phyloP scores from a whole-genome alignment of 2,329 filamentous ascomycete genomes.

The Endothia cerciana region DNA sequence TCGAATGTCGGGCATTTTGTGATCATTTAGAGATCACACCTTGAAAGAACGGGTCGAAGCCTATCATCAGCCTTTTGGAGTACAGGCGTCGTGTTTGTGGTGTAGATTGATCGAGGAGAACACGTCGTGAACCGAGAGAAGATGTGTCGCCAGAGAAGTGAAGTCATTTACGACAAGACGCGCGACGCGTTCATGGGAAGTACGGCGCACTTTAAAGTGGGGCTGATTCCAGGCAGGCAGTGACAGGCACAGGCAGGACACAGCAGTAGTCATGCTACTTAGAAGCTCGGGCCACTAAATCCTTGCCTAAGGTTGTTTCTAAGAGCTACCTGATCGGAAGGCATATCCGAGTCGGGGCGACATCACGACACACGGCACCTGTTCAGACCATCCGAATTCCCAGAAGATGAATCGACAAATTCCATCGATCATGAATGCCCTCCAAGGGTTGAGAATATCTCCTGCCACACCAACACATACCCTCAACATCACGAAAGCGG shows the following conservation, averaged over 20 bases:
- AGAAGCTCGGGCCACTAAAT: slow-evolving; percentile 3
- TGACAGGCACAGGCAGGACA: neutral
- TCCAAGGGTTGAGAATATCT: slow-evolving; percentile 54
- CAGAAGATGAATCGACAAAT: slow-evolving; percentile 50
- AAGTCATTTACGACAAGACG: slow-evolving; percentile 1
- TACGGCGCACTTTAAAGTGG: slow-evolving; percentile 13
- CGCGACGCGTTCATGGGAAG: slow-evolving; percentile 21
- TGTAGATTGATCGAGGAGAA: neutral
- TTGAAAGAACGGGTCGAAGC: neutral
- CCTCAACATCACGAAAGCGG: slow-evolving; percentile 38
- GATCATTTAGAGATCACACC: neutral
- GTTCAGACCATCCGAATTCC: slow-evolving; percentile 5
- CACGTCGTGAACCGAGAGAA: neutral
- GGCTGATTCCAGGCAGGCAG: slow-evolving; percentile 11
- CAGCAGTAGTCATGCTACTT: neutral
- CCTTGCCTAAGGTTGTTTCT: slow-evolving; percentile 22
- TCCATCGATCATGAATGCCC: slow-evolving; percentile 53
- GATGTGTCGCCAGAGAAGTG: neutral
- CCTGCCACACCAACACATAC: slow-evolving; percentile 45
- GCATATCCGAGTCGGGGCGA: slow-evolving; percentile 12
- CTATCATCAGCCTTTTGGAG: neutral
- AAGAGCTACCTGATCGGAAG: slow-evolving; percentile 15
- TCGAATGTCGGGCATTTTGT: slow-evolving; percentile 71
- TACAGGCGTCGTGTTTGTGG: neutral
- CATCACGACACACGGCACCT: slow-evolving; percentile 6